phyloP scores from a whole-genome alignment of 2,329 filamentous ascomycete species.

The Colletotrichum plurivorum region DNA sequence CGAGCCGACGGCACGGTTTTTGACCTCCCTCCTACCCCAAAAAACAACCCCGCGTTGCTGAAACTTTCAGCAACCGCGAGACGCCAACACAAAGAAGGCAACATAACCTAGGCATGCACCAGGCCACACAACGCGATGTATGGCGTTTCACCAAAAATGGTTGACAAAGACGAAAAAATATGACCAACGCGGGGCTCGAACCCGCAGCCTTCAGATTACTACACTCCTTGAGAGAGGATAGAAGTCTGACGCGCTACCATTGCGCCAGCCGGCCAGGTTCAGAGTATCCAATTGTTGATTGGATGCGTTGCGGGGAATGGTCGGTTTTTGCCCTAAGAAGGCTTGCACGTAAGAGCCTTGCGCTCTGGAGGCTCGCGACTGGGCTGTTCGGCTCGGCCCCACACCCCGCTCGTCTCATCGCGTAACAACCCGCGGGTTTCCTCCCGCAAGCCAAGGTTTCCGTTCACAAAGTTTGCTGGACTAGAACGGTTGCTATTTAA shows the following conservation, averaged over 20 bases:
- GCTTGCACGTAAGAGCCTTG: neutral
- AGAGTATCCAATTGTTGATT: constrained; percentile 23
- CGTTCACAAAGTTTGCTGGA: too few relatives aligned
- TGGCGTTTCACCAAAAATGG: neutral
- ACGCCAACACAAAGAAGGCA: neutral
- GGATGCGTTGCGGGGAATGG: constrained; percentile 1
- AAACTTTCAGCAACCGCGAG: neutral
- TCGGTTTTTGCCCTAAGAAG: neutral
- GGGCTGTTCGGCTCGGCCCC: too few relatives aligned
- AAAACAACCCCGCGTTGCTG: neutral
- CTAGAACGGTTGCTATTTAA: too few relatives aligned
- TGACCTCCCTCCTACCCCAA: neutral
- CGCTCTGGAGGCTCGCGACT: too few relatives aligned
- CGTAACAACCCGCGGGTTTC: too few relatives aligned
- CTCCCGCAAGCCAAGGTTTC: too few relatives aligned
- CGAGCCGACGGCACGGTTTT: neutral
- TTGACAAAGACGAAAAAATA: neutral
- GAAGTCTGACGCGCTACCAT: constrained; percentile 42
- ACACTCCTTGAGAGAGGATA: neutral
- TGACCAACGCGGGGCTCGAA: constrained; percentile 41
- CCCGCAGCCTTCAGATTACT: constrained; percentile 38
- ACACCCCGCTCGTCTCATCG: too few relatives aligned
- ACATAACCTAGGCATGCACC: neutral
- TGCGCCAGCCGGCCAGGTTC: constrained; percentile 37
- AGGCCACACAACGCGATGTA: too few relatives aligned